These are phyloP conservation scores for Leccinum disarticulatum DNA, from an alignment of 768 basidiomycete genomes.

Conservation along the genomic window DNA sequence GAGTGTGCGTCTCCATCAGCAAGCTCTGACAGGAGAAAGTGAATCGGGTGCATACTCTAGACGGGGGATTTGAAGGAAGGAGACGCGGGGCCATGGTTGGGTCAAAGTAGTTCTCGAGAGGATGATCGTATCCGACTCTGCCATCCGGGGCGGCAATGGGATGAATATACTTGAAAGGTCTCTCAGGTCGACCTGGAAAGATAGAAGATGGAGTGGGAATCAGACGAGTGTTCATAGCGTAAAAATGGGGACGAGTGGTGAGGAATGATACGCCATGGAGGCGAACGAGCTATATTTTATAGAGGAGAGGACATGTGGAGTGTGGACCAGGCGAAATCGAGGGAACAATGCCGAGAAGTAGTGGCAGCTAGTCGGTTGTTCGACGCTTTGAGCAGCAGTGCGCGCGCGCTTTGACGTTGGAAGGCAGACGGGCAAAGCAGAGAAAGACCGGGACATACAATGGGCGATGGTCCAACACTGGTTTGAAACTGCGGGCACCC, in stretches of 20 bases:
- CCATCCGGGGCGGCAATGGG: too few relatives aligned
- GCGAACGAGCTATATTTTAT: constrained; percentile 14
- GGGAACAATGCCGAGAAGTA: constrained; percentile 14
- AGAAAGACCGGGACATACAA: neutral
- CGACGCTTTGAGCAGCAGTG: constrained; percentile 7
- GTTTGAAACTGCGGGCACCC: constrained; percentile 2
- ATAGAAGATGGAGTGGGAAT: constrained; percentile 10
- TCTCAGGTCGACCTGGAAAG: constrained; percentile 10
- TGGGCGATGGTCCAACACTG: constrained; percentile 7
- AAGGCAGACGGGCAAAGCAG: neutral
- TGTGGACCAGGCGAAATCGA: constrained; percentile 16
- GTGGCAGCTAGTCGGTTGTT: neutral
- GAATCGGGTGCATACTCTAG: too few relatives aligned
- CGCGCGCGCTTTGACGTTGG: constrained; percentile 12
- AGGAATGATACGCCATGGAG: constrained; percentile 4
- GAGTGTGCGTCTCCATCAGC: too few relatives aligned
- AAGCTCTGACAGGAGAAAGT: too few relatives aligned
- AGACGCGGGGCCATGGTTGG: too few relatives aligned
- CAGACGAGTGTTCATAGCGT: constrained; percentile 13
- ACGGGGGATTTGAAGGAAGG: too few relatives aligned
- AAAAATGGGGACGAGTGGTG: constrained; percentile 7
- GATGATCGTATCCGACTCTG: too few relatives aligned
- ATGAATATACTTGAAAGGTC: constrained; percentile 12
- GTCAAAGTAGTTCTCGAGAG: too few relatives aligned
- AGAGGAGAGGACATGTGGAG: constrained; percentile 16